Base-by-base conservation (phyloP, 2,329 filamentous ascomycete species). In the Arthrinium puccinioides region DNA sequence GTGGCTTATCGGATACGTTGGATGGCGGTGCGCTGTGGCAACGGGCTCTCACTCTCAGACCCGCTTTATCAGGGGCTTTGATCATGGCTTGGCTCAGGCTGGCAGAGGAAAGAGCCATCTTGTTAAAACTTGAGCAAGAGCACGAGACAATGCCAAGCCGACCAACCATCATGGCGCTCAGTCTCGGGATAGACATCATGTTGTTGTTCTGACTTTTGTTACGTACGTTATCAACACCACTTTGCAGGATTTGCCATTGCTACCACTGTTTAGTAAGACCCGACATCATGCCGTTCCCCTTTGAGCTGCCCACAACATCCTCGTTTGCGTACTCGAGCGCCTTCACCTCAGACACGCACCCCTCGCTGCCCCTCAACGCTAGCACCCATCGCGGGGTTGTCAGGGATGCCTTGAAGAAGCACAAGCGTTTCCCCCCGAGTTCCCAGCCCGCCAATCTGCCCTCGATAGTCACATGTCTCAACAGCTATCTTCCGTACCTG, bases 251-350 rank as follows among this genome's bases (percentile, higher is more conserved):
- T n/a, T 20, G 30, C 6, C 14, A 32, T 11, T 14, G 31, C 24
- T 15, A 2, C 39, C 44, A 42, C 2, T 23, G 15, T 32, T 32
- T 8, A 4, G n/a, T n/a, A n/a, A 28, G 48, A 64, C 52, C 28
- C 27, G 8, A 8, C 8, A n/a, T n/a, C n/a, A 97, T 97, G 92
- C 89, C 90, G 21, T 97, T 86, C 56, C 84, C 85, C 10, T 96
- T 95, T 54, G 66, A 76, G 9, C 77, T 97, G 21, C 89, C 92
- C 2, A 97, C 90, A 1, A 96, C 90, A 5, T 94, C 88, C 23
- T 77, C 83, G 37, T 82, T 94, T 55, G 82, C 85, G 36, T 90
- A 95, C 56, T 83, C 85, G 16, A 71, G 82, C 25, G 84, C 72
- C 60, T 82, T 94, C 61, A 74, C 66, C 50, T 90, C 84, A 53